Conservation (phyloP, 2,329 filamentous ascomycete species). For the Penicillium freii region DNA sequence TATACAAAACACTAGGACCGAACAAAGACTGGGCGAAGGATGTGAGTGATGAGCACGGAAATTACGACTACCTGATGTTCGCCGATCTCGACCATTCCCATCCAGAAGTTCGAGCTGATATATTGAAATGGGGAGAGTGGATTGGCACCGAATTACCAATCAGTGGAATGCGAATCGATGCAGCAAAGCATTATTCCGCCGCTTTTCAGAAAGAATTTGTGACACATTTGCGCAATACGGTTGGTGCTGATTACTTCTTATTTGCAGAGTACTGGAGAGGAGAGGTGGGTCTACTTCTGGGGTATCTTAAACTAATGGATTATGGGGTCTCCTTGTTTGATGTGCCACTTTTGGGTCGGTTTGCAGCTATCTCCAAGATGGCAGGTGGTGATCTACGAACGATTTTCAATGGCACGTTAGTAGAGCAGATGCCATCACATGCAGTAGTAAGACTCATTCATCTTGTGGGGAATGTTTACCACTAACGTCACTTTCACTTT, state of each 20-base stretch:
- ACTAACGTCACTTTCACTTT: not conserved
- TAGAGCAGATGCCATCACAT: constrained; percentile 52
- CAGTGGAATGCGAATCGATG: constrained; percentile 67
- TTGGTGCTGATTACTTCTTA: constrained; percentile 59
- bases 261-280: constrained; percentile 69
- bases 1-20: constrained; percentile 64
- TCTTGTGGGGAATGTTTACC: not conserved
- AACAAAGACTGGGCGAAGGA: constrained; percentile 63
- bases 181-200: constrained; percentile 68
- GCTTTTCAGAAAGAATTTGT: constrained; percentile 65
- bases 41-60: constrained; percentile 64
- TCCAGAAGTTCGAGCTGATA: constrained; percentile 62
- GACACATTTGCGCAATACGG: constrained; percentile 51
- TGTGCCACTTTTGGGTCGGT: constrained; percentile 65
- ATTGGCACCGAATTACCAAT: constrained; percentile 60
- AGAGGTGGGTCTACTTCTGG: constrained; percentile 54
- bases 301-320: constrained; percentile 59
- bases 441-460: constrained; percentile 51
- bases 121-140: constrained; percentile 67
- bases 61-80: constrained; percentile 69
- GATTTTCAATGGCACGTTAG: constrained; percentile 62
- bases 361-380: constrained; percentile 58
- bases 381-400: constrained; percentile 59
- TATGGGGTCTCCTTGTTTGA: constrained; percentile 65
- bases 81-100: constrained; percentile 66